Conservation (phyloP, 768 basidiomycete genomes). For the Russula abietina region DNA sequence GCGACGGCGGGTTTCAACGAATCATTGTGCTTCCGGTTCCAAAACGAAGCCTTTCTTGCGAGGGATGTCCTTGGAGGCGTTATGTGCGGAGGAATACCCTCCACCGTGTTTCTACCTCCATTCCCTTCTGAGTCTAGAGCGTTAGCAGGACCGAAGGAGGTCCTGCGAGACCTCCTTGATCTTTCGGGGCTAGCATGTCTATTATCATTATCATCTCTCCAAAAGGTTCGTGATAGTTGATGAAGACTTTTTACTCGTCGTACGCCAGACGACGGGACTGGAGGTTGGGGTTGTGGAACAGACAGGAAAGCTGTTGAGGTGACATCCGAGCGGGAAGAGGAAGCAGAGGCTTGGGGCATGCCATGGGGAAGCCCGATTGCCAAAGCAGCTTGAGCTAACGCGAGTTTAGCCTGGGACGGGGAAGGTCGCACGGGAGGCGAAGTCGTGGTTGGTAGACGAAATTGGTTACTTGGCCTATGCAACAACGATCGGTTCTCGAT, state of each 20-base stretch:
- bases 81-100: slow-evolving; percentile 27
- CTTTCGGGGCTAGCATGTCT: slow-evolving; percentile 25
- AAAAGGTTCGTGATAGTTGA: slow-evolving; percentile 32
- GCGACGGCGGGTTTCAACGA: slow-evolving; percentile 37
- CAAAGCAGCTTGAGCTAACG: slow-evolving; percentile 50
- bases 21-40: slow-evolving; percentile 27
- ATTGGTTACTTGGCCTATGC: neutral
- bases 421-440: slow-evolving; percentile 4
- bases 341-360: slow-evolving; percentile 37
- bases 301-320: slow-evolving; percentile 45
- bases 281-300: slow-evolving; percentile 26
- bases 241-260: slow-evolving; percentile 53
- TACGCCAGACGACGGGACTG: slow-evolving; percentile 27
- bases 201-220: slow-evolving; percentile 24
- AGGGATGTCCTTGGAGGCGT: slow-evolving; percentile 24
- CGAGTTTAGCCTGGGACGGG: slow-evolving; percentile 33
- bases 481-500: neutral
- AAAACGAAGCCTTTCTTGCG: slow-evolving; percentile 24
- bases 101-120: slow-evolving; percentile 39
- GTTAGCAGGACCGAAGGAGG: slow-evolving; percentile 48
- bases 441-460: neutral
- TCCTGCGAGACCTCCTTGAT: slow-evolving; percentile 46
- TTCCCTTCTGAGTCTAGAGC: slow-evolving; percentile 38
- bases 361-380: slow-evolving; percentile 55
- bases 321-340: slow-evolving; percentile 42